Base-by-base conservation (phyloP, 495 filamentous ascomycete genomes). In the Lophiotrema nucula region DNA sequence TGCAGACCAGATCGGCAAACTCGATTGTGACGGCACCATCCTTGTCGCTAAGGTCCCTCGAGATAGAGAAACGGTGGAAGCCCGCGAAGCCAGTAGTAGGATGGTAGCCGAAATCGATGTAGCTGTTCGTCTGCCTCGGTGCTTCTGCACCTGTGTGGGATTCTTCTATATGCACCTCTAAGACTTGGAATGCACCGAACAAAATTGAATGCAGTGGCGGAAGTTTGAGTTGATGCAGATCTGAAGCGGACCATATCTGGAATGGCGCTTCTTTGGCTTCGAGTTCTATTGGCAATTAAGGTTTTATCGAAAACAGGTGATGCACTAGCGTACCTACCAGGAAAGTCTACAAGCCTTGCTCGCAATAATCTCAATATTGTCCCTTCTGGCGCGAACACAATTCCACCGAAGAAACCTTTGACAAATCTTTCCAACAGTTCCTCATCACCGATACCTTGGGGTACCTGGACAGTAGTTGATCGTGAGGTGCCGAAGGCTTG, bases 361-460 rank as follows among this genome's bases (percentile, higher is more conserved):
- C 33, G 24, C 28, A 47, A 25, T 16, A 25, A 11, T 8, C 25
- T 24, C 18, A 56, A 23, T 1, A 47, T 5, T 10, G 4, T 26
- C 19, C 43, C 38, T 27, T 56, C 53, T n/a, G 43, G 43, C 5
- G 42, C 28, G 27, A 56, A 47, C 16, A 47, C 43, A 33, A 33
- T 47, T 3, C 53, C 43, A 5, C 53, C 53, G 38, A 56, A 56
- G 23, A 47, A 56, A 2, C 53, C 53, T 38, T 56, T 56, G 10
- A 56, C 27, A 39, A 47, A 56, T 39, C 31, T 3, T 26, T 41
- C 53, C 4, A 56, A 22, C 37, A 56, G 2, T 1, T 10, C 26
- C 31, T 56, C 53, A 41, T 47, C 53, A n/a, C 26, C 16, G 16
- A 56, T 3, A 19, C 15, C 26, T 5, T 19, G 5, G 6, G 25